Percentiles rank a stretch among this genome's conserved stretches.
Evolutionary conservation across 805 yeast species (phyloP).

Genomic region (Spathaspora hagerdaliae): DNA sequence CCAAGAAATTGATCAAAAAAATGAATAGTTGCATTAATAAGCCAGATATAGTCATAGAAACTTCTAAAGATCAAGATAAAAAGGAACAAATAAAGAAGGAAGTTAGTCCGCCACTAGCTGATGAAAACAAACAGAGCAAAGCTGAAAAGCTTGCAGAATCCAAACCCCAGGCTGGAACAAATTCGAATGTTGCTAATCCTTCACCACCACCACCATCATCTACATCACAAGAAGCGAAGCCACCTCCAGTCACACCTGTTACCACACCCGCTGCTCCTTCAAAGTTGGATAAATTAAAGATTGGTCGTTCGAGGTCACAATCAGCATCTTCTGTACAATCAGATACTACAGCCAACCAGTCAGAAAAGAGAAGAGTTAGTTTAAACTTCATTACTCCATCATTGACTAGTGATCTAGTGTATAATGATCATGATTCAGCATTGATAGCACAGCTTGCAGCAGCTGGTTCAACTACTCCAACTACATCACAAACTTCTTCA

Average conservation of each 20-base stretch:
- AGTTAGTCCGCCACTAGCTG: neutral
- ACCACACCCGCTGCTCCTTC: constrained; percentile 2
- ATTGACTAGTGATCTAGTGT: constrained; percentile 3
- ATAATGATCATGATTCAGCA: constrained; percentile 1
- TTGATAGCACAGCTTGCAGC: constrained; percentile 9
- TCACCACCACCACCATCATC: neutral
- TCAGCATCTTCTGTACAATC: constrained; percentile 11
- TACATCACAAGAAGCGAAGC: neutral
- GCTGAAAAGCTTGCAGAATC: neutral
- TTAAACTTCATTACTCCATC: constrained; percentile 6
- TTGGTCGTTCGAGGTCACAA: constrained; percentile 25
- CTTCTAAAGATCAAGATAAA: neutral
- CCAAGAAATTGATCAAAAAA: constrained; percentile 50
- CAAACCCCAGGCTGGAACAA: neutral
- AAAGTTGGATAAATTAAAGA: constrained; percentile 19
- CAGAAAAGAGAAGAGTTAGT: constrained; percentile 9
- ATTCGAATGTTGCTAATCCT: neutral
- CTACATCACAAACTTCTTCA: constrained; percentile 4
- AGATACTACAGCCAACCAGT: constrained; percentile 2
- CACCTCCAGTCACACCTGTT: neutral
- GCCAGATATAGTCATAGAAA: neutral
- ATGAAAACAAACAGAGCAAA: neutral
- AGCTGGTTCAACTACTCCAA: constrained; percentile 11
- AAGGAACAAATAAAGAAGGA: constrained; percentile 6
- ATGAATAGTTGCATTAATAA: constrained; percentile 13